Base-by-base conservation (phyloP, 306 rosid species). In the Carpinus viminea region DNA sequence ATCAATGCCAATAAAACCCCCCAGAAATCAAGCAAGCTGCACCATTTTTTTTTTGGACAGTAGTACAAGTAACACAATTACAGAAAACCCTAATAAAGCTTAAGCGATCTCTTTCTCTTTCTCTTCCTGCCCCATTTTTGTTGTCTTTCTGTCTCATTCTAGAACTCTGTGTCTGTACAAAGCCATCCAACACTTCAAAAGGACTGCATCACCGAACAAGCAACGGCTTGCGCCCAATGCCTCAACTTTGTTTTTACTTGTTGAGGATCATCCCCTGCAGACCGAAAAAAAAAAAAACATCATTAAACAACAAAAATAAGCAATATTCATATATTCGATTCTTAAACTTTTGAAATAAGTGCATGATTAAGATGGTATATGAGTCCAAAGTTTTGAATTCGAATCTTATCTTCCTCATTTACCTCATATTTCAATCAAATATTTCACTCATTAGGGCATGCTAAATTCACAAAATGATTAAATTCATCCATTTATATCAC, bases 181-280 rank as follows among this genome's bases (percentile, higher is more conserved):
- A 83, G 70, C 36, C 79, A 76, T 81, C 78, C 46, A 38, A 45
- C 51, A 11, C 48, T 41, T 91, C 74, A 89, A 20, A 64, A 78
- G 31, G 90, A 86, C 56, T 95, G 98, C 91, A 91, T 85, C 46
- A 95, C 91, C 64, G 98, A 92, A 80, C 98, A 95, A 56, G 98
- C 98, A 60, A 95, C 99, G 0, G 97, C 99, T 78, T 95, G 99
- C 41, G 98, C 99, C 99, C 99, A 93, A 45, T 91, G 97, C 82
- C 98, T 88, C 82, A 95, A 78, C 85, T 90, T 95, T 16, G 90
- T 89, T 81, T 93, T 93, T 56, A 95, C 95, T 55, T 90, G 90
- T 52, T 92, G 85, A 4, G 99, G 99, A 71, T 95, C 87, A 71
- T 95, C 98, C 45, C 98, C 98, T 94, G 77, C 78, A 74, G 34